phyloP scores from a whole-genome alignment of 1,139 yeast species.

The Scheffersomyces insectosa region DNA sequence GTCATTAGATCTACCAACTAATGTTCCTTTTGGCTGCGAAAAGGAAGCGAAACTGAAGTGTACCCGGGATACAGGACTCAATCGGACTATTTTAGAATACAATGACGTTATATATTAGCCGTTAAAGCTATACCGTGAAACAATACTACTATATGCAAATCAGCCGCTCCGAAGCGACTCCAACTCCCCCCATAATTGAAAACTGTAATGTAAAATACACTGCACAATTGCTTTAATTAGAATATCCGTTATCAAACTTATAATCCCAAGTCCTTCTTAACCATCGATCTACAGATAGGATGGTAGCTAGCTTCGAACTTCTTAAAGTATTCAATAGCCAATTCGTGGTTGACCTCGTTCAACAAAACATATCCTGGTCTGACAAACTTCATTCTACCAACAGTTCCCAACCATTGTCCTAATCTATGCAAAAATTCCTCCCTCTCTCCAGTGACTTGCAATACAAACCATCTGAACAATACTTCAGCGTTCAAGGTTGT shows the following conservation, averaged over 20 bases:
- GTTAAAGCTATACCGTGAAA: too few relatives aligned
- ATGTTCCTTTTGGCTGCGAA: too few relatives aligned
- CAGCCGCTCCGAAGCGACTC: too few relatives aligned
- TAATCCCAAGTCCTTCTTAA: constrained; percentile 66
- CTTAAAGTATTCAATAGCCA: constrained; percentile 67
- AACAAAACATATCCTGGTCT: constrained; percentile 79
- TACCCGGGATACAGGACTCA: too few relatives aligned
- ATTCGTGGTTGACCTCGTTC: constrained; percentile 59
- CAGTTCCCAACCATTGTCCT: constrained; percentile 85
- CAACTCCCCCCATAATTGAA: too few relatives aligned
- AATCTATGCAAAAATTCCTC: constrained; percentile 48
- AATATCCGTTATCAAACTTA: constrained; percentile 1
- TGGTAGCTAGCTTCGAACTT: constrained; percentile 65
- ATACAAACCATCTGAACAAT: constrained; percentile 71
- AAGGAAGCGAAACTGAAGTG: too few relatives aligned
- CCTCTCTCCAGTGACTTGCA: constrained; percentile 55
- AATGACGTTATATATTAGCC: too few relatives aligned
- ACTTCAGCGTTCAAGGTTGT: constrained; percentile 76
- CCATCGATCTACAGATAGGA: constrained; percentile 82
- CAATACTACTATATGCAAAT: too few relatives aligned
- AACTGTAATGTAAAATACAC: too few relatives aligned
- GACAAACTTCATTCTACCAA: constrained; percentile 93
- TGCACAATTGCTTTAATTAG: too few relatives aligned
- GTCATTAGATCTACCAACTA: too few relatives aligned
- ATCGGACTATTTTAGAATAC: too few relatives aligned